Conservation (phyloP, 495 filamentous ascomycete genomes). For the Bryoglossum gracile region DNA sequence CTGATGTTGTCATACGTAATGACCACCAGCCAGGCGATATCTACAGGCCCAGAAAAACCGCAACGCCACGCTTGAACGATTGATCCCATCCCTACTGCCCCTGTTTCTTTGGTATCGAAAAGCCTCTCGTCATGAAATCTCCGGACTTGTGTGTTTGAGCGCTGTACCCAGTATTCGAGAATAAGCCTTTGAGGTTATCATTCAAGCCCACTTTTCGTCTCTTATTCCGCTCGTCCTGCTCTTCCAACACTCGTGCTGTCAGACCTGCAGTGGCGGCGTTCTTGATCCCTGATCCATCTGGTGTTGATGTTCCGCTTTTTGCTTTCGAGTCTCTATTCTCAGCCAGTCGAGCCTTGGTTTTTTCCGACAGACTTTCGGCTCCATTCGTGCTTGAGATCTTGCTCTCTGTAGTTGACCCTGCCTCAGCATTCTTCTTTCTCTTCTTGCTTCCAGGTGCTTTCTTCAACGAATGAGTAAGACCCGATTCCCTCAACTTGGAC, state of each 20-base stretch:
- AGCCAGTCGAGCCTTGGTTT: constrained; percentile 5
- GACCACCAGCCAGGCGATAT: too few relatives aligned
- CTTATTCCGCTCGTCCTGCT: constrained; percentile 78
- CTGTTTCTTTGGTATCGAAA: constrained; percentile 45
- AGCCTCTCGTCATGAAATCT: constrained; percentile 78
- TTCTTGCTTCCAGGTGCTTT: constrained; percentile 68
- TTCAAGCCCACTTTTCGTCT: constrained; percentile 62
- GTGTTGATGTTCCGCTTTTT: constrained; percentile 26
- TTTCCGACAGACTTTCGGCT: neutral
- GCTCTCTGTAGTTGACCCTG: constrained; percentile 24
- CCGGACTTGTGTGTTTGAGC: constrained; percentile 43
- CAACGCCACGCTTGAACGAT: neutral
- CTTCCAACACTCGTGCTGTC: constrained; percentile 76
- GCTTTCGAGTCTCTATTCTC: constrained; percentile 7
- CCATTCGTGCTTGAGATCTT: constrained; percentile 16
- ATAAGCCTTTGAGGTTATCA: constrained; percentile 64
- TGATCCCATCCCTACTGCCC: neutral
- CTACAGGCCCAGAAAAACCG: neutral
- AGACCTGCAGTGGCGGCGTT: constrained; percentile 77
- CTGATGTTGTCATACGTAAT: too few relatives aligned
- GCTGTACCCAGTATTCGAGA: constrained; percentile 44
- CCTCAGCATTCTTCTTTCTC: constrained; percentile 41
- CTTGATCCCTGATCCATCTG: constrained; percentile 57
- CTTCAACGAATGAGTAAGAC: constrained; percentile 83
- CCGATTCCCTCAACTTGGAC: constrained; percentile 56